Base-by-base conservation (phyloP, 352 stramenopile species). In the Phytopythium vexans region DNA sequence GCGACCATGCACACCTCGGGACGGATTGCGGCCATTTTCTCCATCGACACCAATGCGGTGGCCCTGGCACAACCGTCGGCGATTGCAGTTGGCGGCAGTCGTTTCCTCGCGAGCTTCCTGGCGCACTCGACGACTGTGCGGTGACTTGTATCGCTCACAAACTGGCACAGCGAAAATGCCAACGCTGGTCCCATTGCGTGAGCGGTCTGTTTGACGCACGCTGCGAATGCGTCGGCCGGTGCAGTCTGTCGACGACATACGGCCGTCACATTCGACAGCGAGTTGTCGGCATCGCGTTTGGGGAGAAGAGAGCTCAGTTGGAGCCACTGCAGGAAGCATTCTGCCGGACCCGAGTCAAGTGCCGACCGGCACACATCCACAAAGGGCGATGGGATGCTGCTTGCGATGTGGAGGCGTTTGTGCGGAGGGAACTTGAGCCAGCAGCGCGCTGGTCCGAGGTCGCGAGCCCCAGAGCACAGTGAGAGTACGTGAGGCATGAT, bases 1-100 rank as follows among this genome's bases (percentile, higher is more conserved):
- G 70, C 64, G 8, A 84, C 39, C 15, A 81, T 72, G 32, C 76
- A 90, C 6, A 31, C 43, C 33, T 83, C 64, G 0, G 76, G 72
- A 8, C 49, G 58, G 10, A 49, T 54, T 1, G 4, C 5, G 2
- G 9, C 27, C 3, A n/a, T 41, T 44, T 12, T 39, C 34, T 16
- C 39, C 4, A 16, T 1, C 35, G 5, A 16, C 41, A 38, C 16
- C n/a, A 7, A 43, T 7, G n/a, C 31, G 2, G 43, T 49, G 1
- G 52, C 55, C 14, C 31, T 52, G 10, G 64, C 64, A 45, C 80
- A 90, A 8, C 77, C 50, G 16, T 59, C 53, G 5, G 58, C 56
- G 15, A 79, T 62, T 41, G 51, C 57, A 32, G 12, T 45, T 16
- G 57, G 36, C 8, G 42, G 48, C 5, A 78, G 37, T 10, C 52